Evolutionary conservation across 1,284 basidiomycete species (phyloP), one percentile per base, ranked within the genome.

Genomic region (Rhodofomes roseus): DNA sequence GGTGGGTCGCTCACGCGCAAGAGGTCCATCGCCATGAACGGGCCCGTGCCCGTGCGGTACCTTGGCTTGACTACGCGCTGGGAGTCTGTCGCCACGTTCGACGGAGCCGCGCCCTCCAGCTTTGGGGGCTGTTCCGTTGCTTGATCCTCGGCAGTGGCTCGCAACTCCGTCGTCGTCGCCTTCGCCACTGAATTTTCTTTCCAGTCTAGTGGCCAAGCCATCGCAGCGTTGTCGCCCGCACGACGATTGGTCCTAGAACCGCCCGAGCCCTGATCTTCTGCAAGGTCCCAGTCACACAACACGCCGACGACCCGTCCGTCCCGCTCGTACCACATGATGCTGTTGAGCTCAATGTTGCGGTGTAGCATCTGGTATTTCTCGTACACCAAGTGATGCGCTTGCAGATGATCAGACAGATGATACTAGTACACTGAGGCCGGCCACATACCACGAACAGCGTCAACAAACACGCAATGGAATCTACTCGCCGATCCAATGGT

Each of bases 11-110:
- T 50, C 4, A 48, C 18, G 1, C 23, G 44, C 8, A 72, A 61
- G 25, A 72, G 62, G 29, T 71, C 67, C 1, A 58, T 20, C 18
- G 71, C 69, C 67, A 72, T 70, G 62, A 68, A 73, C n/a, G 69
- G 70, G 2, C 61, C 50, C n/a, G n/a, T n/a, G n/a, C n/a, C n/a
- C 1, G 69, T 72, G 6, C 65, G 66, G 25, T 70, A 57, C 31
- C 31, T n/a, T n/a, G n/a, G n/a, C n/a, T n/a, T n/a, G n/a, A n/a
- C n/a, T n/a, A n/a, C n/a, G n/a, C n/a, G n/a, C n/a, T n/a, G n/a
- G n/a, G n/a, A n/a, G n/a, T n/a, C n/a, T n/a, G n/a, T n/a, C n/a
- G n/a, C n/a, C n/a, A n/a, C n/a, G n/a, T n/a, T n/a, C n/a, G n/a
- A n/a, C n/a, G n/a, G n/a, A n/a, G n/a, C n/a, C n/a, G n/a, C n/a